These are phyloP conservation scores for Erigeron philadelphicus DNA, from an alignment of 140 eudicot genomes.

Conservation along the genomic window DNA sequence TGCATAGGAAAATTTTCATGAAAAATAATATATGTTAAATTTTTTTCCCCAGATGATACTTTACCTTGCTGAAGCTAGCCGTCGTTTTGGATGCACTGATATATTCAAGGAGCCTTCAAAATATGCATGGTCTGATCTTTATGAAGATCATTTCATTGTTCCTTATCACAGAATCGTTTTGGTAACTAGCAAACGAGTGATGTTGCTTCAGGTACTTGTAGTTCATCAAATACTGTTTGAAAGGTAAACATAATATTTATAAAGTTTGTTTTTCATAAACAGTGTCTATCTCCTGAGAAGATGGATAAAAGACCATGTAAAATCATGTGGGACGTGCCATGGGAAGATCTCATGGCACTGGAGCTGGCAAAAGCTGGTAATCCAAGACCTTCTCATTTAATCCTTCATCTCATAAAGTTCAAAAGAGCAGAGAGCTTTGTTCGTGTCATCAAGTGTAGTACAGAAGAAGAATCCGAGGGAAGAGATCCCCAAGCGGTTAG, in stretches of 20 bases:
- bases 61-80: conserved; percentile 96
- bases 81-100: conserved; percentile 92
- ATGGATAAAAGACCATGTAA: conserved; percentile 93
- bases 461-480: conserved; percentile 56
- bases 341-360: conserved; percentile 87
- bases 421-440: conserved; percentile 70
- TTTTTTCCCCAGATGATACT: conserved; percentile 67
- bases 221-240: background rate
- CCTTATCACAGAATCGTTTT: conserved; percentile 78
- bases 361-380: conserved; percentile 88
- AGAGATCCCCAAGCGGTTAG: conserved; percentile 80
- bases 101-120: conserved; percentile 97
- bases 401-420: conserved; percentile 71
- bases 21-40: background rate
- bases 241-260: conserved; percentile 2
- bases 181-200: conserved; percentile 78
- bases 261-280: conserved; percentile 19
- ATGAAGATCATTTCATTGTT: conserved; percentile 77
- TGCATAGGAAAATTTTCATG: conserved; percentile 1
- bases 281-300: conserved; percentile 75
- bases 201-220: conserved; percentile 75
- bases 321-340: conserved; percentile 97
- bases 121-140: conserved; percentile 93
- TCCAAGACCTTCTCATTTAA: conserved; percentile 67
- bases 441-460: conserved; percentile 72